Evolutionary conservation across 177 flowering plant species (phyloP), one percentile per base, ranked within the genome.

Genomic region (Vitis hybrid): DNA sequence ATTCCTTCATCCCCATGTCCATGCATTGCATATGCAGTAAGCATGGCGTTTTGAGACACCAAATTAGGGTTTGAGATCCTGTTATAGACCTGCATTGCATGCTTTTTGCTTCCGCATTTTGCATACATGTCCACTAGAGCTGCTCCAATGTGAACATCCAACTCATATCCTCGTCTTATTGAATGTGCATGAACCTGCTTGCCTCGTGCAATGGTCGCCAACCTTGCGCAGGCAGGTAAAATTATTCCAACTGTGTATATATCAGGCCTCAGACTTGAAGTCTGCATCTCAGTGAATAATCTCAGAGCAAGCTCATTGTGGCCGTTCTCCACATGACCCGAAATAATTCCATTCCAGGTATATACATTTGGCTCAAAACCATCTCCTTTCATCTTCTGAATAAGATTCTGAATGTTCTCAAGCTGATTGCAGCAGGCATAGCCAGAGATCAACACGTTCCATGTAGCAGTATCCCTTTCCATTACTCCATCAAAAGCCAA

Each of bases 81-180:
- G 16, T 77, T 70, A 64, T 78, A 84, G 14, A 85, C 86, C 40
- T 24, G 16, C 55, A 40, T 6, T 9, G 91, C 87, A 62, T 76
- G 70, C 60, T 67, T 75, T 48, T 87, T 66, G 57, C 74, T 82
- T 57, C 97, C 97, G 72, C 91, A 90, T 80, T 91, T 90, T 66
- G 91, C 87, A 72, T 91, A 88, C 94, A 91, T 86, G 79, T 91
- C 91, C 52, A 91, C 80, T 2, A 90, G 81, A 52, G 92, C 87
- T 56, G 90, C 84, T 51, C 88, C 89, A 12, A 88, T 79, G 60
- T 89, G 79, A 62, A 78, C 76, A 75, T 83, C 77, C 0, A 70
- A 75, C 40, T 87, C 91, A 56, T 74, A 85, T 11, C 84, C 86
- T 61, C 60, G 32, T 76, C 86, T 81, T 15, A 91, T 72, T 54